Base-by-base conservation (phyloP, 2,329 filamentous ascomycete species). In the Aspergillus brunneoviolaceus region DNA sequence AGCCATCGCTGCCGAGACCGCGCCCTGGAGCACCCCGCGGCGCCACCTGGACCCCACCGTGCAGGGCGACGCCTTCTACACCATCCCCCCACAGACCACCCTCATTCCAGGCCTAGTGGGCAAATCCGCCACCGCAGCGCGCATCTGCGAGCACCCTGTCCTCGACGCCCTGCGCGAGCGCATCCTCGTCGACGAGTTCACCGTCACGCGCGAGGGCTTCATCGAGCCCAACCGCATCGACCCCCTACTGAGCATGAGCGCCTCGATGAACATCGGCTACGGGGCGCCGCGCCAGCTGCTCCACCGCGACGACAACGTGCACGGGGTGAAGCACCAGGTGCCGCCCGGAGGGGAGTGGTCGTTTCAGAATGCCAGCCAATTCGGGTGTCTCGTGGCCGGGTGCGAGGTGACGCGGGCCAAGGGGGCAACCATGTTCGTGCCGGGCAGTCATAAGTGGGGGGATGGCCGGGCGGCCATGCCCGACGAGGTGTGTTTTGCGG, bases 401-500 rank as follows among this genome's bases (percentile, higher is more conserved):
- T 60, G 57, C 14, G 61, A 70, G 25, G 65, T 66, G 6, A 74
- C 65, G 6, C 49, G 70, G 21, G 65, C 71, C 56, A 75, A 73
- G 54, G 72, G 72, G 11, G 72, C 69, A 1, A 75, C 71, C 23
- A 74, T 73, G 70, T 69, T 72, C 39, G 61, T 74, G 0, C 73
- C 72, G 2, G 73, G 73, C 0, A 67, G 63, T 63, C 73, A 74
- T 67, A 60, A 62, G 49, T 72, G 73, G 71, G 66, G 71, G 56
- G 65, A 75, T 58, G 49, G 61, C 6, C 65, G 72, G 52, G 4
- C 45, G 25, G 39, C n/a, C 16, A 51, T 55, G 4, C 49, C 59
- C 12, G 70, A 74, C 45, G 71, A 76, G 57, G 65, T 76, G 6
- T 70, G 67, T 62, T 76, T 75, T 65, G 72, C 72, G 29, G 70